These are phyloP conservation scores for Lathyrus tuberosus DNA, from an alignment of 306 rosid species.

Conservation along the genomic window DNA sequence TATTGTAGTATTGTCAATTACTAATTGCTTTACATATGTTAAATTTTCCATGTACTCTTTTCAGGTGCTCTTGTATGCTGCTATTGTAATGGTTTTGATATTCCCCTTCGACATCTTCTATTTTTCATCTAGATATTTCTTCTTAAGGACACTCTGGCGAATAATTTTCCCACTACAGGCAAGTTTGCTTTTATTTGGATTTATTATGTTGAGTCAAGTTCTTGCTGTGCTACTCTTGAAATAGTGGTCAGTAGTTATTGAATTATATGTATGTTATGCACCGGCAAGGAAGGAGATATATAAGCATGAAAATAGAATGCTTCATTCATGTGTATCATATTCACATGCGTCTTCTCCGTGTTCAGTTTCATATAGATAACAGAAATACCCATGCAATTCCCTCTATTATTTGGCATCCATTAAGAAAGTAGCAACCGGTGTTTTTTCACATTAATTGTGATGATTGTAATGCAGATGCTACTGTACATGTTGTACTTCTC, in stretches of 20 bases:
- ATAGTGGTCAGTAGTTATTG: constrained; percentile 22
- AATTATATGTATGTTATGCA: constrained; percentile 32
- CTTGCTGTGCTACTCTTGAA: constrained; percentile 13
- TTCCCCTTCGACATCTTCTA: constrained; percentile 96
- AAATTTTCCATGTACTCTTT: constrained; percentile 44
- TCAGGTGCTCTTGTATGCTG: constrained; percentile 96
- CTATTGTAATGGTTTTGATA: constrained; percentile 72
- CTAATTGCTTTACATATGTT: constrained; percentile 31
- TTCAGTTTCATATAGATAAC: constrained; percentile 18
- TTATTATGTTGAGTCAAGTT: constrained; percentile 3
- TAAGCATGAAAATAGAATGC: constrained; percentile 14
- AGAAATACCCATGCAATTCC: constrained; percentile 19
- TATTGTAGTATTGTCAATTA: neutral
- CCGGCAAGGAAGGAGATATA: constrained; percentile 14
- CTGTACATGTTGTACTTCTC: constrained; percentile 7
- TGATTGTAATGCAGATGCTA: constrained; percentile 29
- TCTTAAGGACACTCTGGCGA: constrained; percentile 90
- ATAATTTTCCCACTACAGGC: constrained; percentile 94
- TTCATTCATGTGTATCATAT: constrained; percentile 30
- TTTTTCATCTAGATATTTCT: constrained; percentile 85
- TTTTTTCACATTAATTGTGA: constrained; percentile 24
- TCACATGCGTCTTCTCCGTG: neutral
- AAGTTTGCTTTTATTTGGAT: constrained; percentile 49
- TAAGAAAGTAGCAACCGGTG: constrained; percentile 31
- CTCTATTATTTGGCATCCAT: constrained; percentile 1